These are phyloP conservation scores for Exophiala lecanii-corni DNA, from an alignment of 2,329 filamentous ascomycete species.

Conservation along the genomic window DNA sequence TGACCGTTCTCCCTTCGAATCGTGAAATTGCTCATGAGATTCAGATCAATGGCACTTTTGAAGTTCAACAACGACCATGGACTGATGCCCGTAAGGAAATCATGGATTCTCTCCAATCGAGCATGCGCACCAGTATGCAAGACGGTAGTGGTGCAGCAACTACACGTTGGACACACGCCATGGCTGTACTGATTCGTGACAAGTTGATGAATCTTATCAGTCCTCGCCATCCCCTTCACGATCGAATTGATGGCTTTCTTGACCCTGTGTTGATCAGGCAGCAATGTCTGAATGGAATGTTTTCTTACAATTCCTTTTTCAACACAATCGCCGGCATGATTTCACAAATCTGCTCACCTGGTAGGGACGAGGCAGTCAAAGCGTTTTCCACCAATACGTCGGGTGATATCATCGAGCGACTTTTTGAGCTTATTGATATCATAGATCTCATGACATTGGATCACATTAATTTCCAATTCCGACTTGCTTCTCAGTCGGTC, in stretches of 20 bases:
- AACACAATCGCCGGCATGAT: constrained; percentile 58
- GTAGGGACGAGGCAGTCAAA: constrained; percentile 57
- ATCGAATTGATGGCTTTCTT: constrained; percentile 56
- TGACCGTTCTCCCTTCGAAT: constrained; percentile 58
- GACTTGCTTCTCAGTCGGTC: constrained; percentile 55
- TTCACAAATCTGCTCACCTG: constrained; percentile 61
- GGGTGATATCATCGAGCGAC: constrained; percentile 57
- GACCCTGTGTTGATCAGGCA: constrained; percentile 55
- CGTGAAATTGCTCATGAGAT: constrained; percentile 60
- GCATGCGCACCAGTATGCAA: constrained; percentile 56
- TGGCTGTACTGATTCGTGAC: constrained; percentile 60
- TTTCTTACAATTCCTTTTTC: constrained; percentile 61
- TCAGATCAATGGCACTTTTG: constrained; percentile 59
- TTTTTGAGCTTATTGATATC: constrained; percentile 58
- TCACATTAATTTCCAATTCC: constrained; percentile 62
- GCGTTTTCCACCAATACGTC: constrained; percentile 47
- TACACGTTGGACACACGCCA: constrained; percentile 58
- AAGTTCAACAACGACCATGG: constrained; percentile 49
- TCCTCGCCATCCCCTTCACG: constrained; percentile 58
- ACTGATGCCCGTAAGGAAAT: constrained; percentile 51
- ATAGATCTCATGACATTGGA: constrained; percentile 61
- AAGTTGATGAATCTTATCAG: constrained; percentile 57
- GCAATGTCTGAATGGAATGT: constrained; percentile 56
- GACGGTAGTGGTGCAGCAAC: constrained; percentile 53
- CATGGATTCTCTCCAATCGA: constrained; percentile 44